Evolutionary conservation across 1,284 basidiomycete species (phyloP), one percentile per base, ranked within the genome.

Genomic region (Heterobasidion parviporum): DNA sequence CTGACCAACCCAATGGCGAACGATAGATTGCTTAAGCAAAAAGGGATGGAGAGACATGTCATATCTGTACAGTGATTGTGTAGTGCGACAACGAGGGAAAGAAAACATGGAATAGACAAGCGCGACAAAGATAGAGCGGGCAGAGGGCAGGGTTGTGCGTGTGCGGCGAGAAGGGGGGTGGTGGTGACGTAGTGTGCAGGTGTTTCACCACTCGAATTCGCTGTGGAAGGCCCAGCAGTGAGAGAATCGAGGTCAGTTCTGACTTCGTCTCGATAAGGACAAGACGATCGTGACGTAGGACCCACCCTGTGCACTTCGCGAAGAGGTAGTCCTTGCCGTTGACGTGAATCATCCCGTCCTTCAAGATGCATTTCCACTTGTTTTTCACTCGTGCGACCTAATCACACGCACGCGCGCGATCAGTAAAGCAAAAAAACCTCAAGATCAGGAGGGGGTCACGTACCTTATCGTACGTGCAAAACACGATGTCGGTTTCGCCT

Each of bases 331-430:
- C 97, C 64, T 90, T 90, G 32, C 96, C 95, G 63, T 98, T 96
- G 62, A 98, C 85, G 65, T 95, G 93, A 56, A 98, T 93, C 83
- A 99, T 94, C 14, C 97, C 97, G 65, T 99, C 97, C 73, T 97
- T 97, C 59, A 99, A 82, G n/a, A 94, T 88, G 59, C 95, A 97
- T 78, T 99, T 99, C 97, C 97, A 99, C 77, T 98, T 99, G 79
- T 98, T 99, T 76, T 98, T 98, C 34, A 98, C 95, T 18, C 97
- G 83, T 57, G 95, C 93, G 41, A 98, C 94, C 94, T 95, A 34
- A 41, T 8, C 36, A 10, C 14, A 9, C 52, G 53, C 41, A 15
- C 9, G 33, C 10, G 16, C 12, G 20, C 43, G 36, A 38, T 26
- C 49, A 50, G 48, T 8, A 55, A 47, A 57, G n/a, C 18, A 35